phyloP scores from a whole-genome alignment of 306 rosid species.

The Lablab purpureus region DNA sequence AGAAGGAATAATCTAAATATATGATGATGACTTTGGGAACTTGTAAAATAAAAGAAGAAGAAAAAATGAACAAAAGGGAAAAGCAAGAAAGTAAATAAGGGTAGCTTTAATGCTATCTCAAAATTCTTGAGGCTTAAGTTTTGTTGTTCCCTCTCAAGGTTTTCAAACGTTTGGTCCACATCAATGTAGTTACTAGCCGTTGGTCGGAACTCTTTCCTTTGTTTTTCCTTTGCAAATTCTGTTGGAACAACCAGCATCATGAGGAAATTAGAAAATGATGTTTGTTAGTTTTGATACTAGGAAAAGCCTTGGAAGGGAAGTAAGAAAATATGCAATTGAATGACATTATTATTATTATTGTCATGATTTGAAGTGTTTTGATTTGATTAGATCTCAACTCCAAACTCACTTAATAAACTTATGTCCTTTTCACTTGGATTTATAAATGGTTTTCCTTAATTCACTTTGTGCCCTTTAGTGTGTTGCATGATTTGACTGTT shows the following conservation, averaged over 20 bases:
- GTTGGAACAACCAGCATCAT: constrained; percentile 65
- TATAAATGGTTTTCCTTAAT: neutral
- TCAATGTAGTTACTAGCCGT: constrained; percentile 42
- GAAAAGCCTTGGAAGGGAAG: constrained; percentile 63
- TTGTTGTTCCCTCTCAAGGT: constrained; percentile 53
- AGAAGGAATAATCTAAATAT: neutral
- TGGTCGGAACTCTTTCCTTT: constrained; percentile 49
- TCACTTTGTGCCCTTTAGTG: neutral
- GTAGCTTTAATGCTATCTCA: constrained; percentile 48
- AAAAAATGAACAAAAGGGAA: constrained; percentile 31
- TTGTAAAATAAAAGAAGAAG: constrained; percentile 35
- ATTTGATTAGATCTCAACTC: constrained; percentile 44
- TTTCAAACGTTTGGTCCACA: constrained; percentile 58
- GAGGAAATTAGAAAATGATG: constrained; percentile 19
- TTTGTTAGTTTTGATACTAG: constrained; percentile 29
- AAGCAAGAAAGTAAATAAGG: constrained; percentile 47
- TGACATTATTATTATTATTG: neutral
- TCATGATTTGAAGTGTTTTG: constrained; percentile 33
- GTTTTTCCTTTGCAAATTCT: constrained; percentile 34
- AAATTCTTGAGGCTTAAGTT: constrained; percentile 46
- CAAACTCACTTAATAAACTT: constrained; percentile 41
- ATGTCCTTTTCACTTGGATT: constrained; percentile 22
- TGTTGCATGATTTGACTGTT: constrained; percentile 26
- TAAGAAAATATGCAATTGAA: constrained; percentile 34
- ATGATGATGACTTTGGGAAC: constrained; percentile 37